These are phyloP conservation scores for Coniochaeta ligniaria DNA, from an alignment of 2,329 filamentous ascomycete species.

Conservation along the genomic window DNA sequence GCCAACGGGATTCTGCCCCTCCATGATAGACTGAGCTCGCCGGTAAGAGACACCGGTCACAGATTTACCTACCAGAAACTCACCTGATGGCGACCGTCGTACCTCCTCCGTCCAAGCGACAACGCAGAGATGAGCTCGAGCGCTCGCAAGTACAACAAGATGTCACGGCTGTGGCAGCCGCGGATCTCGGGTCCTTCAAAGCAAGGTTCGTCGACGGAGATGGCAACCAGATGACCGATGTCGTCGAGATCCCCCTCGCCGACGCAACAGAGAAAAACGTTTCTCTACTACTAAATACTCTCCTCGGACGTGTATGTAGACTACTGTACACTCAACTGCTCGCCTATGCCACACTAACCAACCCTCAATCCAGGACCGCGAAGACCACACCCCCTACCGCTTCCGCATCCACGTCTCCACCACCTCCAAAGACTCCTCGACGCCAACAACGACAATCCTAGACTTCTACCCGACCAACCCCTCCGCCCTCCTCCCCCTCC, in stretches of 20 bases:
- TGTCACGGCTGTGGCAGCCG: constrained; percentile 59
- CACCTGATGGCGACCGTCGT: constrained; percentile 23
- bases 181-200: constrained; percentile 68
- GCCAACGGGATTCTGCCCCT: not conserved
- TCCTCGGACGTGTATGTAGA: constrained; percentile 64
- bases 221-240: constrained; percentile 63
- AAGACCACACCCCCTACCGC: constrained; percentile 55
- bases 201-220: constrained; percentile 83
- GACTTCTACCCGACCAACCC: constrained; percentile 3
- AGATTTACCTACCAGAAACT: not conserved
- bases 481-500: constrained; percentile 2
- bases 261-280: constrained; percentile 87
- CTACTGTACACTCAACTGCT: not conserved
- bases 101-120: constrained; percentile 56
- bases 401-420: constrained; percentile 47
- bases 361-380: constrained; percentile 32
- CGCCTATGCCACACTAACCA: not conserved
- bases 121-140: constrained; percentile 68
- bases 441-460: constrained; percentile 12
- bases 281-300: constrained; percentile 76
- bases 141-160: constrained; percentile 69
- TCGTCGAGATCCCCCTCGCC: constrained; percentile 68
- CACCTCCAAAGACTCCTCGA: not conserved
- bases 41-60: not conserved
- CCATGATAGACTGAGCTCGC: not conserved